Evolutionary conservation across 208 protist species (phyloP).

Genomic region (Leishmania amazonensis): DNA sequence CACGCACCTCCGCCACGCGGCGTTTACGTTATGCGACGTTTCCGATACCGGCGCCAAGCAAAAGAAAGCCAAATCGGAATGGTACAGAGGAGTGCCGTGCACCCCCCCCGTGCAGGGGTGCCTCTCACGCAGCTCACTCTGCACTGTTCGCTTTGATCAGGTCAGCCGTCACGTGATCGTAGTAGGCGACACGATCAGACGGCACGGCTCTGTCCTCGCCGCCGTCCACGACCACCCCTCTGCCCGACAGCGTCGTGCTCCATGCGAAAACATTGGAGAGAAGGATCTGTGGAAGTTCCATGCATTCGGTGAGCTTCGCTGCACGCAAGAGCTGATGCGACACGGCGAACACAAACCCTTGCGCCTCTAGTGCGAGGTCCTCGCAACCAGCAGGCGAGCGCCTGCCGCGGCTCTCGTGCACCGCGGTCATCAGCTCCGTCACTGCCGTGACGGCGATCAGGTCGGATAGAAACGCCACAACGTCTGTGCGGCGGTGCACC

Average conservation of each 20-base stretch:
- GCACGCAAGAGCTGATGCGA: slow-evolving; percentile 63
- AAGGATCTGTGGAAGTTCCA: slow-evolving; percentile 60
- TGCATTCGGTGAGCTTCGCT: slow-evolving; percentile 63
- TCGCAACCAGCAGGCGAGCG: too few relatives aligned
- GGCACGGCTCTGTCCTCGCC: slow-evolving; percentile 50
- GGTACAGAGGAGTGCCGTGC: neutral
- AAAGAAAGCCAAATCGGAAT: neutral
- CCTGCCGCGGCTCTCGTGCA: neutral
- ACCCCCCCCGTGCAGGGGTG: neutral
- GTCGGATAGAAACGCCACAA: slow-evolving; percentile 38
- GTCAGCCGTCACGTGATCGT: slow-evolving; percentile 85
- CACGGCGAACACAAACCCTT: slow-evolving; percentile 35
- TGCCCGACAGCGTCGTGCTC: slow-evolving; percentile 26
- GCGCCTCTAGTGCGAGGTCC: neutral
- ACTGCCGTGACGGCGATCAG: slow-evolving; percentile 34
- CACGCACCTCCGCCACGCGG: neutral
- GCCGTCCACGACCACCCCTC: slow-evolving; percentile 55
- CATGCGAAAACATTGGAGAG: slow-evolving; percentile 47
- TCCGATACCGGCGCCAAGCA: neutral
- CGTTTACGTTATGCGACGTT: neutral
- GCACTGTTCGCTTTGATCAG: slow-evolving; percentile 66
- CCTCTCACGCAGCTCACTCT: slow-evolving; percentile 8
- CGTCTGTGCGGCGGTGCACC: slow-evolving; percentile 44
- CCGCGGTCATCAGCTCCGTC: slow-evolving; percentile 17
- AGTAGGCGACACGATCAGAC: slow-evolving; percentile 67